These are phyloP conservation scores for Candida khao-thaluensis DNA, from an alignment of 805 yeast species.

Conservation along the genomic window DNA sequence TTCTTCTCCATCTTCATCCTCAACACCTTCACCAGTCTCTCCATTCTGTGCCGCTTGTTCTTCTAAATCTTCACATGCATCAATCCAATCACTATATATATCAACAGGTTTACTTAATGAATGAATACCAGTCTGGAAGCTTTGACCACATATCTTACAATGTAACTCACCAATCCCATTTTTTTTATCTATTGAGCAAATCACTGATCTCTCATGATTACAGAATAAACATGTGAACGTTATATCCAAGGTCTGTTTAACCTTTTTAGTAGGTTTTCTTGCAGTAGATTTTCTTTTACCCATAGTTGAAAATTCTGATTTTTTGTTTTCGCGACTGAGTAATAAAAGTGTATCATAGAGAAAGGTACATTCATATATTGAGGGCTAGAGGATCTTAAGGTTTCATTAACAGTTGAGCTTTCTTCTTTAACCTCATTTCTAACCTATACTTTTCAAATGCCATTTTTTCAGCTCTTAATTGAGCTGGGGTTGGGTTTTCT, in stretches of 20 bases:
- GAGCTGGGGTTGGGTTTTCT: neutral
- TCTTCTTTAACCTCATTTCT: constrained; percentile 48
- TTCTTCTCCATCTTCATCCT: constrained; percentile 23
- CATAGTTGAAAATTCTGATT: constrained; percentile 28
- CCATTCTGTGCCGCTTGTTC: constrained; percentile 38
- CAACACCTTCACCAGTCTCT: constrained; percentile 17
- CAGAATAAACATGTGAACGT: constrained; percentile 91
- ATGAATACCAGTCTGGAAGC: constrained; percentile 85
- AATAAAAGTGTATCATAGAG: neutral
- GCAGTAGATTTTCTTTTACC: constrained; percentile 84
- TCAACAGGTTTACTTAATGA: constrained; percentile 88
- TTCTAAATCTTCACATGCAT: constrained; percentile 87
- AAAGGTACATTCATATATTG: too few relatives aligned
- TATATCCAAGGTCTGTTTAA: constrained; percentile 76
- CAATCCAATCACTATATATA: constrained; percentile 96
- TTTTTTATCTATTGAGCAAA: constrained; percentile 85
- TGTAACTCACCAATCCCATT: constrained; percentile 76
- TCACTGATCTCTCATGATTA: constrained; percentile 90
- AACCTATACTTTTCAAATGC: constrained; percentile 46
- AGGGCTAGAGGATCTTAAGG: too few relatives aligned
- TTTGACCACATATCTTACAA: constrained; percentile 93
- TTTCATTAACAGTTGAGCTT: constrained; percentile 36
- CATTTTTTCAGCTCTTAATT: constrained; percentile 30
- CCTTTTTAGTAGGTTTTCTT: constrained; percentile 67
- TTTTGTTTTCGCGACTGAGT: neutral